A percentile compares a stretch with the other conserved stretches of the same genome.
Conservation (phyloP, 2,329 filamentous ascomycete species). For the Fusarium zealandicum region DNA sequence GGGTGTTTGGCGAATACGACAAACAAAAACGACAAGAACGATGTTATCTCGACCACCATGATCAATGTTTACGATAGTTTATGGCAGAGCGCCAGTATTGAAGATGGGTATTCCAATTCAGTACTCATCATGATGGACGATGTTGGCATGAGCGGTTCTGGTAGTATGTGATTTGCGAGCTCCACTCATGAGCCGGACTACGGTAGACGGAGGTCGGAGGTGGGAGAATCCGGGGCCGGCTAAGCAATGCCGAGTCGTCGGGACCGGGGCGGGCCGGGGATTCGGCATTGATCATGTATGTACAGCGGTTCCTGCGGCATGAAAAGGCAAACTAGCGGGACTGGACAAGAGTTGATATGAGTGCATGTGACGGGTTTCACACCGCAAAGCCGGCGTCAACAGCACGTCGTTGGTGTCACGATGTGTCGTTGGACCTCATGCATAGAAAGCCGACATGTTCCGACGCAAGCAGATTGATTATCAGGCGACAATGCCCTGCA, state of each 20-base stretch:
- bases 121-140: conserved; percentile 1
- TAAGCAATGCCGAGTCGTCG: neutral
- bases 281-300: conserved; percentile 6
- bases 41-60: neutral
- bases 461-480: too few species aligned
- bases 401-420: too few species aligned
- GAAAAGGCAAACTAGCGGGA: too few species aligned
- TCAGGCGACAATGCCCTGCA: too few species aligned
- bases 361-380: too few species aligned
- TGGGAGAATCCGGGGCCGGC: conserved; percentile 10
- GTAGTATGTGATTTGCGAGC: conserved; percentile 21
- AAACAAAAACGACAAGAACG: neutral
- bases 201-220: neutral
- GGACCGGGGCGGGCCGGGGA: neutral
- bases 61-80: neutral
- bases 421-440: too few species aligned
- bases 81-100: neutral
- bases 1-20: neutral
- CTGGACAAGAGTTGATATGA: too few species aligned
- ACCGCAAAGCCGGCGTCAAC: too few species aligned
- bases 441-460: too few species aligned
- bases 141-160: conserved; percentile 16
- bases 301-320: too few species aligned
- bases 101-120: neutral
- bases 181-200: neutral